Percentiles rank a stretch among this genome's conserved stretches.
phyloP scores from a whole-genome alignment of 306 rosid species.

The Cucurbita ficifolia region DNA sequence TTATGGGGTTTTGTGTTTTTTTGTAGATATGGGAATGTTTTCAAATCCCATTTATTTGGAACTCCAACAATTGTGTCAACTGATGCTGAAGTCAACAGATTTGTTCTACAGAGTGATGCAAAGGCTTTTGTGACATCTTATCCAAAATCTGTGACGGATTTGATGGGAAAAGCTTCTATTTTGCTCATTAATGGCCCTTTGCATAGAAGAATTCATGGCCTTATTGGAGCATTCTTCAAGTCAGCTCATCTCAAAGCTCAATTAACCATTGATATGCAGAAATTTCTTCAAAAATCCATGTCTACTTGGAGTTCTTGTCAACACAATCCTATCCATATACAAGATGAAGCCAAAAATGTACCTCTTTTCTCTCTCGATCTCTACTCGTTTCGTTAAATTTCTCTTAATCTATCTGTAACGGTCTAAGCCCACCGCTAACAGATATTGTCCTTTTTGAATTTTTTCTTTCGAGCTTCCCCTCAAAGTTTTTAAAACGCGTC shows the following conservation, averaged over 20 bases:
- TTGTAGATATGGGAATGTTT: slow-evolving; percentile 57
- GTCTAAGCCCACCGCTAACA: too few relatives aligned
- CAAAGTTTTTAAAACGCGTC: too few relatives aligned
- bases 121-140: slow-evolving; percentile 67
- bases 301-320: not conserved
- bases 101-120: slow-evolving; percentile 72
- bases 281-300: not conserved
- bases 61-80: slow-evolving; percentile 79
- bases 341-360: slow-evolving; percentile 78
- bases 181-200: slow-evolving; percentile 61
- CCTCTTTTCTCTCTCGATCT: not conserved
- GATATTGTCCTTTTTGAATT: too few relatives aligned
- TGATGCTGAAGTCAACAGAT: slow-evolving; percentile 76
- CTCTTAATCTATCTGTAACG: not conserved
- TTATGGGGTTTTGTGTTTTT: not conserved
- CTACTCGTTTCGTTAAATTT: not conserved
- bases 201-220: slow-evolving; percentile 83
- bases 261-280: not conserved
- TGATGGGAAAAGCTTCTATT: slow-evolving; percentile 69
- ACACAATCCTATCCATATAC: not conserved
- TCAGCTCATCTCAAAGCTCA: slow-evolving; percentile 19
- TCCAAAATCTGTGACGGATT: slow-evolving; percentile 76
- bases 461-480: too few relatives aligned
- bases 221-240: slow-evolving; percentile 70
- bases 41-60: slow-evolving; percentile 81